Evolutionary conservation across 2,329 filamentous ascomycete genomes (phyloP), one percentile per base, ranked within the genome.

Genomic region (Paraconiothyrium brasiliense): DNA sequence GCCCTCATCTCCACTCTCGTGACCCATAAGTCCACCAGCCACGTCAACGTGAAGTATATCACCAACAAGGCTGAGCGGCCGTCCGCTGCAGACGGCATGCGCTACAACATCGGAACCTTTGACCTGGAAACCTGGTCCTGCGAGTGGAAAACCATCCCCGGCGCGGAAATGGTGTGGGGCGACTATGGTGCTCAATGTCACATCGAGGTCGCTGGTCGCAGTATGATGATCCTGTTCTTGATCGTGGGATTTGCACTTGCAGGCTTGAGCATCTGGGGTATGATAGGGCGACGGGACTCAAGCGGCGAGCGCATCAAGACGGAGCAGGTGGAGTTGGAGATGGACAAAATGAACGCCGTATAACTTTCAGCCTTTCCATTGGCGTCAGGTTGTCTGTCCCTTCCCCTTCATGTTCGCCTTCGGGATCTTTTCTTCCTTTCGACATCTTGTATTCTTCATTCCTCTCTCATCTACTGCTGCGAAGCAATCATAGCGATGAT

Each of bases 101-200:
- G 72, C 30, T 78, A 78, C 63, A 70, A 74, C 61, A 62, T 67
- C 35, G 76, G 76, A 48, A 73, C 63, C 27, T 78, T 78, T 54
- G 76, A 78, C 35, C 69, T 78, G 13, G 76, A 77, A 57, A 77
- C 74, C 0, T 78, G 76, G 75, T 62, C 68, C 10, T 78, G 75
- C 58, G 72, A 76, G 22, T 66, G 77, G 10, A 67, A 71, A 60
- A 51, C 52, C 5, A 66, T 69, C 0, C 30, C 49, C 1, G 71
- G 71, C 10, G 72, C 71, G 0, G 57, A 46, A 14, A 73, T 74
- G 59, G 76, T 74, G 2, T 60, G 55, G 34, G 65, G 69, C 4
- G 74, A 76, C 30, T 77, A 77, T 35, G 51, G 41, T 7, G 64
- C 52, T 20, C 76, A 77, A 58, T 78, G 76, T 43, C 27, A 52